Conservation (phyloP, 1,139 yeast genomes). For the Kodamaea plutei region DNA sequence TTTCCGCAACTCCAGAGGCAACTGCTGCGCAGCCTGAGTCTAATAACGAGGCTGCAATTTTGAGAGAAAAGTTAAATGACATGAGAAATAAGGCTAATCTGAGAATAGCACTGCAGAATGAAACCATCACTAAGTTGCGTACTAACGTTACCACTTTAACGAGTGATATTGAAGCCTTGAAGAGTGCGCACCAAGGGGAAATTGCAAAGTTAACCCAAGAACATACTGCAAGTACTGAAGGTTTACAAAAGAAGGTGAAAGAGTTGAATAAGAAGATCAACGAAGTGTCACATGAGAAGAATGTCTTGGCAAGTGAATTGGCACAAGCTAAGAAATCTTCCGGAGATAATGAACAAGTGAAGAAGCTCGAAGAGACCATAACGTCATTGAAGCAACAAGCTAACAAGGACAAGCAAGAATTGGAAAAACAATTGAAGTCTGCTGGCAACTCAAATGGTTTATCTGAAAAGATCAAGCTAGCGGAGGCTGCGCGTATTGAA, state of each 20-base stretch:
- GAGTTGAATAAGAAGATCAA: slow-evolving; percentile 5
- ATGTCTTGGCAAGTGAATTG: slow-evolving; percentile 10
- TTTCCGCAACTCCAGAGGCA: slow-evolving; percentile 3
- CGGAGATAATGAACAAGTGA: slow-evolving; percentile 1
- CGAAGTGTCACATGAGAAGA: slow-evolving; percentile 13
- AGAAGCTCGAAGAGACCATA: slow-evolving; percentile 3
- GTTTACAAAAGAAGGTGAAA: slow-evolving; percentile 5
- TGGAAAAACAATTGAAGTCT: slow-evolving; percentile 1
- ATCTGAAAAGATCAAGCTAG: background rate
- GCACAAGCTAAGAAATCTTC: slow-evolving; percentile 9
- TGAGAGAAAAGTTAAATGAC: slow-evolving; percentile 27
- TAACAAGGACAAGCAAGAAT: slow-evolving; percentile 5
- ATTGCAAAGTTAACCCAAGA: slow-evolving; percentile 5
- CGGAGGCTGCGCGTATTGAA: background rate
- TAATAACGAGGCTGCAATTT: slow-evolving; percentile 18
- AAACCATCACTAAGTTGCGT: slow-evolving; percentile 21
- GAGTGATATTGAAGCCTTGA: slow-evolving; percentile 11
- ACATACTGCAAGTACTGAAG: background rate
- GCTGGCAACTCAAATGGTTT: background rate
- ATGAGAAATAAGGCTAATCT: slow-evolving; percentile 26
- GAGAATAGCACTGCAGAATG: slow-evolving; percentile 20
- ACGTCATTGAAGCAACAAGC: slow-evolving; percentile 5
- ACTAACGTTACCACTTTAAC: slow-evolving; percentile 16
- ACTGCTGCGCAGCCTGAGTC: slow-evolving; percentile 7
- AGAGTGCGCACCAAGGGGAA: slow-evolving; percentile 4